Evolutionary conservation across 495 filamentous ascomycete species (phyloP).

Genomic region (Hypoxylon fragiforme): DNA sequence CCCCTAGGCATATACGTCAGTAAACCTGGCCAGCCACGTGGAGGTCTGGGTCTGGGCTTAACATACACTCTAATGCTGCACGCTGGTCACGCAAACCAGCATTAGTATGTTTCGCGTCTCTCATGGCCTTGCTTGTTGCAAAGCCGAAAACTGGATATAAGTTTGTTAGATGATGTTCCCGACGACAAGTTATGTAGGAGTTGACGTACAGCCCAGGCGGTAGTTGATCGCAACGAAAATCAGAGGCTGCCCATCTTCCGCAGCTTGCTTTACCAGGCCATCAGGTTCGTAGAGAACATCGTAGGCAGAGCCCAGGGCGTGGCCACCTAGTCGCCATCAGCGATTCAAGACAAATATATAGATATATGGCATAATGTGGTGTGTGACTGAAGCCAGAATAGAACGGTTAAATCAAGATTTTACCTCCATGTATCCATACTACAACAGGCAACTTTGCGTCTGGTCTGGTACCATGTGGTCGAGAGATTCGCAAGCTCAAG

Average conservation of each 20-base stretch:
- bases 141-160: constrained; percentile 1
- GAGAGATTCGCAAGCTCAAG: constrained; percentile 45
- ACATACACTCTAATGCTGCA: constrained; percentile 9
- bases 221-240: constrained; percentile 7
- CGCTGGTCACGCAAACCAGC: constrained; percentile 9
- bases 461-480: constrained; percentile 31
- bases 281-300: constrained; percentile 5
- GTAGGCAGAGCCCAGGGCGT: constrained; percentile 8
- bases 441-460: constrained; percentile 46
- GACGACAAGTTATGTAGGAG: background rate
- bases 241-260: constrained; percentile 2
- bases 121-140: constrained; percentile 3
- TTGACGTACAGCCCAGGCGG: constrained; percentile 3
- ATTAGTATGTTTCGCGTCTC: constrained; percentile 3
- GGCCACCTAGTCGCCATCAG: constrained; percentile 1
- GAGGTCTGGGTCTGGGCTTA: too few species aligned
- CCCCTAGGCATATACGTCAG: constrained; percentile 1
- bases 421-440: constrained; percentile 46
- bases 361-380: background rate
- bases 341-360: background rate
- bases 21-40: background rate
- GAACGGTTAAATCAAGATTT: constrained; percentile 2
- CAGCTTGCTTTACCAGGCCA: constrained; percentile 5
- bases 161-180: background rate
- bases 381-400: background rate